Conservation (phyloP, 2,329 filamentous ascomycete species). For the Bipolaris victoriae region DNA sequence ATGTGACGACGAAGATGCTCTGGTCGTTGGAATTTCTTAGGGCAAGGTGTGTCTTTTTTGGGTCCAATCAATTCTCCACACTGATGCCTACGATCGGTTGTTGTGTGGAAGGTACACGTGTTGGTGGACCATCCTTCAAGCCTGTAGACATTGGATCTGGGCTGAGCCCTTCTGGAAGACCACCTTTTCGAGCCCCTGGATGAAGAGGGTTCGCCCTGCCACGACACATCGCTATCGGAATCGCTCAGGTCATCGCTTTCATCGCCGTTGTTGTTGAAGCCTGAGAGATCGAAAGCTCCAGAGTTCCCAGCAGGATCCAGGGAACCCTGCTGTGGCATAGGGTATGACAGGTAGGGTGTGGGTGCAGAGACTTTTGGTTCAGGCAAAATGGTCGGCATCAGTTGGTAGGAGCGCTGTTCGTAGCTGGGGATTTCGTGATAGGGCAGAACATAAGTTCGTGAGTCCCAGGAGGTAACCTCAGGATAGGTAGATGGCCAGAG, state of each 20-base stretch:
- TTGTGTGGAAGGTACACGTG: constrained; percentile 2
- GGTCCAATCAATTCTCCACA: constrained; percentile 6
- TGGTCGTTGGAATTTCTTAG: constrained; percentile 20
- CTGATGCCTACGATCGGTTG: constrained; percentile 14
- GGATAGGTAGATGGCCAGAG: constrained; percentile 7
- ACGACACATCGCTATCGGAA: constrained; percentile 1
- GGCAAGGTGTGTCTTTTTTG: constrained; percentile 8
- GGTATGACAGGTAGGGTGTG: neutral
- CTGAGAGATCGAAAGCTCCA: neutral
- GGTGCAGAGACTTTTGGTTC: neutral
- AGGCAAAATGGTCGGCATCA: neutral
- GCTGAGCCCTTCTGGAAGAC: neutral
- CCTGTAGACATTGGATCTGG: constrained; percentile 11
- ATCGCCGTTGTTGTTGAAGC: neutral
- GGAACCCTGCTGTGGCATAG: neutral
- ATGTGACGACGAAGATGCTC: constrained; percentile 35
- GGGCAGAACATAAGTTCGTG: constrained; percentile 3
- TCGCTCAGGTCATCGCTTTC: constrained; percentile 2
- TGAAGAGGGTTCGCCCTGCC: neutral
- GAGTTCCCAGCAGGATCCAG: neutral
- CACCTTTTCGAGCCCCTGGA: neutral
- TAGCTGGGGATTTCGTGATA: neutral
- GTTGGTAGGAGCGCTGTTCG: constrained; percentile 4
- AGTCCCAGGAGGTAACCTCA: constrained; percentile 6
- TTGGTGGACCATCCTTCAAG: constrained; percentile 21